Base-by-base conservation (phyloP, 352 stramenopile species). In the Globisporangium paroecandrum region DNA sequence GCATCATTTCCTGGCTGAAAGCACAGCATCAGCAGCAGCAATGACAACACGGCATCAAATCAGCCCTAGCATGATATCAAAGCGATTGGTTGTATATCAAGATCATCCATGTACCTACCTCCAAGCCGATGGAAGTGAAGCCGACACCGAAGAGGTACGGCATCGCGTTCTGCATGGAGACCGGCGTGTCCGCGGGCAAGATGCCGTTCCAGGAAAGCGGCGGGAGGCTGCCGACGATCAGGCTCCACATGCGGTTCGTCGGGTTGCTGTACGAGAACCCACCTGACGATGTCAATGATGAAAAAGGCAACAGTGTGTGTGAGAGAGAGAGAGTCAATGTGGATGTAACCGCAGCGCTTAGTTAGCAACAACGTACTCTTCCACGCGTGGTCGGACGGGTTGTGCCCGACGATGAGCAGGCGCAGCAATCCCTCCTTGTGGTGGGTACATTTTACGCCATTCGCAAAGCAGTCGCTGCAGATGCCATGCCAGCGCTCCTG, bases 341-440 rank as follows among this genome's bases (percentile, higher is more conserved):
- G 3, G 32, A 10, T 38, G 1, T 60, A 10, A 60, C 25, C 32
- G 13, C 4, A 60, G 55, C 20, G 29, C 24, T 9, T 12, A 59
- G 15, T 4, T 1, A 70, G 77, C 47, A n/a, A 6, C 20, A 12
- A 58, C 68, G 66, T 68, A 81, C 80, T 90, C 49, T 82, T 74
- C 89, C 90, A 97, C n/a, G 90, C 90, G 78, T 97, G 87, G 41
- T 96, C 86, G 0, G 88, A 96, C 9, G 90, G 90, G 60, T 97
- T 97, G 75, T 97, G 89, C 0, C 90, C 90, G 1, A 96, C 83
- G 64, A 97, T 85, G 47, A 97, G 76, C 41, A 97, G 69, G 8
- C 85, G 81, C 41, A 97, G 76, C 24, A 83, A 79, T 5, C 64
- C 68, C 60, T 96, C 90, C 6, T 55, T 65, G 59, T 78, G 77